Conservation (phyloP, 495 filamentous ascomycete species). For the Gamarada debralockiae region DNA sequence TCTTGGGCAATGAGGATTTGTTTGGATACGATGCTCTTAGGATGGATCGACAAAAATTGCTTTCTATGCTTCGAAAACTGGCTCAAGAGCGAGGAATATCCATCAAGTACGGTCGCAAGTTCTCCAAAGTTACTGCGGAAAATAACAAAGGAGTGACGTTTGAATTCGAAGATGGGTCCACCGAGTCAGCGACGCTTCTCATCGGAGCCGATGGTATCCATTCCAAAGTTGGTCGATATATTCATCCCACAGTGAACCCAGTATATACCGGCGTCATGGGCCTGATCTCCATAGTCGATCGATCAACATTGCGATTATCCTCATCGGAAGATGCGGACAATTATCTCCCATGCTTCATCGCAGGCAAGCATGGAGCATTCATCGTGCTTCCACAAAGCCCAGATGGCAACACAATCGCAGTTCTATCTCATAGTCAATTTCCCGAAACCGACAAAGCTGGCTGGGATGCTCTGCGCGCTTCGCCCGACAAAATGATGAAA, state of each 20-base stretch:
- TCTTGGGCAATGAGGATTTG: not conserved
- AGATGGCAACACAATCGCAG: constrained; percentile 35
- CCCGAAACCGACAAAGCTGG: not conserved
- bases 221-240: constrained; percentile 37
- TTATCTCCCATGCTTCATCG: constrained; percentile 32
- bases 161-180: constrained; percentile 28
- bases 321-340: constrained; percentile 24
- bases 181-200: constrained; percentile 46
- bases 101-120: not conserved
- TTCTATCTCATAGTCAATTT: constrained; percentile 27
- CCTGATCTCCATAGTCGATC: not conserved
- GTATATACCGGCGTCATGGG: not conserved
- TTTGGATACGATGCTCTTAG: constrained; percentile 4
- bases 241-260: not conserved
- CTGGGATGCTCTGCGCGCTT: not conserved
- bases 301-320: not conserved
- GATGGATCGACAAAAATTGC: not conserved
- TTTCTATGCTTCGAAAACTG: not conserved
- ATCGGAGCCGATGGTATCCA: constrained; percentile 59
- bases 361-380: constrained; percentile 33
- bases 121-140: not conserved
- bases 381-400: constrained; percentile 37
- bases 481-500: not conserved
- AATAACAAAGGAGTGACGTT: constrained; percentile 14
- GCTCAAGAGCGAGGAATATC: not conserved